Evolutionary conservation across 2,329 filamentous ascomycete species (phyloP), one percentile per base, ranked within the genome.

Genomic region (Ophiostoma fasciatum): DNA sequence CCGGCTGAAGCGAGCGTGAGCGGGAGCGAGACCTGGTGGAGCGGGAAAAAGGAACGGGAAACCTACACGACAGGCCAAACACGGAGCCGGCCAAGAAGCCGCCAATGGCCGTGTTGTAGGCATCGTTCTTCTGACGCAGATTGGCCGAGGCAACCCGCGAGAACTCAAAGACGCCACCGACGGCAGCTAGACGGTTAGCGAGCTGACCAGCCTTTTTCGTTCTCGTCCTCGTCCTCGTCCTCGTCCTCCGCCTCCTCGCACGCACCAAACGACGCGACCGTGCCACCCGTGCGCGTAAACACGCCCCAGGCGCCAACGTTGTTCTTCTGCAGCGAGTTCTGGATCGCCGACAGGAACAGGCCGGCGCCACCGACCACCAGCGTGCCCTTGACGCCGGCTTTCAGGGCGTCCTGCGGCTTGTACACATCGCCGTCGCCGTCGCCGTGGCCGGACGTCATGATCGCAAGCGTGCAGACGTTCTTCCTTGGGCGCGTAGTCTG

Each of bases 221-320:
- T 20, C 6, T 8, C 5, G 12, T n/a, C 17, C 12, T 13, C 29
- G 4, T 23, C 34, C 4, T 66, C n/a, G n/a, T n/a, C n/a, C n/a
- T n/a, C n/a, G n/a, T n/a, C n/a, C n/a, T n/a, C n/a, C n/a, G n/a
- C n/a, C n/a, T n/a, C n/a, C n/a, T n/a, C n/a, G n/a, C n/a, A n/a
- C n/a, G n/a, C n/a, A 82, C 78, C 71, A 49, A 77, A 78, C 25
- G 74, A 73, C 31, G 74, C 55, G 49, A 79, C 80, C 33, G 78
- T 78, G 51, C 77, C 66, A 46, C 85, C 87, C 39, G 76, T 78
- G 51, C 75, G 74, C 31, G 82, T 82, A 54, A 96, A 77, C 51
- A 94, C 70, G 47, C 82, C 81, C 64, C 78, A 73, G 43, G 77
- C 70, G 49, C 85, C 83, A 46, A 90, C 66, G 58, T 94, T 94